Conservation (phyloP, 2,329 filamentous ascomycete species). For the Aspergillus uvarum region DNA sequence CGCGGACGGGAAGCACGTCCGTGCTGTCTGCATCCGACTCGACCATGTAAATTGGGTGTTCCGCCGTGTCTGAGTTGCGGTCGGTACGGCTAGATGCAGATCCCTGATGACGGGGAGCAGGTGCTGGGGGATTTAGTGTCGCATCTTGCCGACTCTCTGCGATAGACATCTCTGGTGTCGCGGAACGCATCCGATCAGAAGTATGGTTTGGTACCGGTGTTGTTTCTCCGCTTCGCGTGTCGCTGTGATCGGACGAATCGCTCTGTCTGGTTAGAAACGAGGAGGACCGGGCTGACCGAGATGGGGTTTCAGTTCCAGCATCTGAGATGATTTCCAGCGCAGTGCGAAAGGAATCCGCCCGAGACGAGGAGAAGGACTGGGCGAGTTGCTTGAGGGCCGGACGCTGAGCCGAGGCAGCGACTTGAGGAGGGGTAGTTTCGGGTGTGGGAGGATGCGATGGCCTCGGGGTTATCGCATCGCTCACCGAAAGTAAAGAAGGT, state of each 20-base stretch:
- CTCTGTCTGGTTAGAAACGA: constrained; percentile 23
- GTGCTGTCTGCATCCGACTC: constrained; percentile 19
- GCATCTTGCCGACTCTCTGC: constrained; percentile 33
- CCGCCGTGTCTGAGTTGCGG: constrained; percentile 1
- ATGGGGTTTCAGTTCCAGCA: constrained; percentile 51
- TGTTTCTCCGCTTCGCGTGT: constrained; percentile 4
- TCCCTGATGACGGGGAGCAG: constrained; percentile 7
- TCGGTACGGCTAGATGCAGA: constrained; percentile 4
- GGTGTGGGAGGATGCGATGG: constrained; percentile 71
- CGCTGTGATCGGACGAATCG: constrained; percentile 22
- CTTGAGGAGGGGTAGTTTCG: constrained; percentile 69
- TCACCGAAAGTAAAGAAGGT: constrained; percentile 26
- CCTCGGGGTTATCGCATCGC: constrained; percentile 55
- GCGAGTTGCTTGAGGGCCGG: constrained; percentile 53
- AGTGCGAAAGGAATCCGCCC: constrained; percentile 69
- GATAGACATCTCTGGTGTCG: background rate
- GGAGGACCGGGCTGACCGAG: constrained; percentile 22
- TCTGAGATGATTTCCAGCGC: constrained; percentile 66
- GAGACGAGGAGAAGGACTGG: constrained; percentile 57
- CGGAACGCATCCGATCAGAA: constrained; percentile 1
- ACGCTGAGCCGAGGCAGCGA: constrained; percentile 28
- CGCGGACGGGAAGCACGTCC: constrained; percentile 26
- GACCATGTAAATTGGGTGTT: constrained; percentile 4
- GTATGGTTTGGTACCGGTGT: background rate
- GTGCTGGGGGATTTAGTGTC: background rate